Base-by-base conservation (phyloP, 768 basidiomycete genomes). In the Suillus spraguei region DNA sequence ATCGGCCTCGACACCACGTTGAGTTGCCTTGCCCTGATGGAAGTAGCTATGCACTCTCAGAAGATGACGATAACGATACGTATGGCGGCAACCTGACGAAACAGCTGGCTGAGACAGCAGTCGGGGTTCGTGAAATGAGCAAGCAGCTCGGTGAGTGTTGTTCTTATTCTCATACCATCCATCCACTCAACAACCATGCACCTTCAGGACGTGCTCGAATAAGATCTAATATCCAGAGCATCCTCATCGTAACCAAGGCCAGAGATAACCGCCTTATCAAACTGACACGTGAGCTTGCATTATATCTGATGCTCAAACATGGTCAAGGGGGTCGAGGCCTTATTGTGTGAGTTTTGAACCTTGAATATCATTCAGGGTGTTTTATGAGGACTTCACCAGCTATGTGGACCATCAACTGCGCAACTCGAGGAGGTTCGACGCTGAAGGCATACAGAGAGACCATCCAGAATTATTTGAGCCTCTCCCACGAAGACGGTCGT, bases 101-200 rank as follows among this genome's bases (percentile, higher is more conserved):
- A 72, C 94, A 95, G 68, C 83, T 99, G 16, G 97, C 97, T 9
- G 97, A 97, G 79, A 99, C 97, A 22, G 97, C 97, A 20, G 93
- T 95, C 14, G 92, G 95, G 44, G 97, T 99, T 13, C 85, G 97
- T 55, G 97, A 99, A 78, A 96, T 98, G 95, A 97, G 95, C 86
- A 97, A 97, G 76, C 94, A 97, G 75, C 88, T 99, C 20, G 97
- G 97, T 94, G 69, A 71, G 83, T 79, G 35, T 41, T 66, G 55
- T 49, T 60, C 42, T 60, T 20, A 14, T 39, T 41, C 60, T 56
- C 56, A 49, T 58, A 46, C 58, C 35, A 41, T 54, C 44, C 39
- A 39, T 56, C 41, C 59, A 28, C 64, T 73, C 67, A 56, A 17
- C 17, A 6, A n/a, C 6, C 8, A 64, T 63, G 13, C 28, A 42